These are phyloP conservation scores for Batrachochytrium dendrobatidis DNA, from an alignment of 371 early-diverging fungal genomes.

Conservation along the genomic window DNA sequence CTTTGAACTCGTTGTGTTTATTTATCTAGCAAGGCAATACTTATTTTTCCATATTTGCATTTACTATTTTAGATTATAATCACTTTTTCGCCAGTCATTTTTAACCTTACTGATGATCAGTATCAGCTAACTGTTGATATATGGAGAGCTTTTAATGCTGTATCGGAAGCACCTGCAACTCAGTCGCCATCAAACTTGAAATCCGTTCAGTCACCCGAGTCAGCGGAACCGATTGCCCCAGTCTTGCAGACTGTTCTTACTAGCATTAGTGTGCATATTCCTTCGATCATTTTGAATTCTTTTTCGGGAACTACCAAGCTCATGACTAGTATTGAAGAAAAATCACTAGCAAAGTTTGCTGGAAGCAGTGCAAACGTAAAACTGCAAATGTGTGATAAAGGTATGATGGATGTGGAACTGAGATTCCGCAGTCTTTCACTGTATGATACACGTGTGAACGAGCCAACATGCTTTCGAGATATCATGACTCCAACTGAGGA, in stretches of 20 bases:
- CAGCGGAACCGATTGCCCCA: neutral
- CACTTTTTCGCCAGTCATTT: neutral
- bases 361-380: constrained; percentile 47
- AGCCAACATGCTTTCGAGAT: constrained; percentile 72
- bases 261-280: constrained; percentile 18
- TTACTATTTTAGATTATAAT: neutral
- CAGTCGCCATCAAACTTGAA: neutral
- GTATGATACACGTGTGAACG: constrained; percentile 67
- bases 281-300: constrained; percentile 58
- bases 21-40: constrained; percentile 26
- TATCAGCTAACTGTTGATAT: neutral
- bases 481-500: constrained; percentile 60
- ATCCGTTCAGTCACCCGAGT: neutral
- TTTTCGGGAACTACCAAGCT: constrained; percentile 46
- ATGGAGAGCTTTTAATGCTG: constrained; percentile 4
- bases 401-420: constrained; percentile 65
- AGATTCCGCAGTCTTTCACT: constrained; percentile 64
- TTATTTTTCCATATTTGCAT: neutral
- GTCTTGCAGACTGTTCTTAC: neutral
- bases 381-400: constrained; percentile 53
- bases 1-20: constrained; percentile 7
- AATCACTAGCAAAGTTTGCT: constrained; percentile 43
- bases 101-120: constrained; percentile 4
- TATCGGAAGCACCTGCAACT: constrained; percentile 3
- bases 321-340: neutral